These are phyloP conservation scores for Scheffersomyces ergatensis DNA, from an alignment of 805 yeast genomes.

Conservation along the genomic window DNA sequence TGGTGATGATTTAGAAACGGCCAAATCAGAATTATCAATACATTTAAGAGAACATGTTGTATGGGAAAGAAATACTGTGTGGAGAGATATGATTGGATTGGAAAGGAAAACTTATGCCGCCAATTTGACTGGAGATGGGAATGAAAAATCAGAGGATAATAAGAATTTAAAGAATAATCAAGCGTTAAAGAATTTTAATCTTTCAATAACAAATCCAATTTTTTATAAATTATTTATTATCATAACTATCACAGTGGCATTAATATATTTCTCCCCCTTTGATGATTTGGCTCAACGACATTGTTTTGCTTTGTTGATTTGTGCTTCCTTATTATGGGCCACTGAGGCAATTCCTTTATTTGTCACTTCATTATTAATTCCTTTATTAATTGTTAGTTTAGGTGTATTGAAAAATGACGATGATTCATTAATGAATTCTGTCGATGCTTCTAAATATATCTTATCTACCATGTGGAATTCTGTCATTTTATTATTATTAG, in stretches of 20 bases:
- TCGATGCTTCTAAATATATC: conserved; percentile 43
- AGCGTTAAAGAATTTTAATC: conserved; percentile 14
- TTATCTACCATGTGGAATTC: conserved; percentile 53
- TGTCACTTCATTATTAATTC: conserved; percentile 82
- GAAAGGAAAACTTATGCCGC: conserved; percentile 87
- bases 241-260: conserved; percentile 40
- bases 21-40: conserved; percentile 54
- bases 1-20: conserved; percentile 39
- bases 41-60: conserved; percentile 55
- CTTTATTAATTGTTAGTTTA: conserved; percentile 72
- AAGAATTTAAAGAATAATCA: conserved; percentile 11
- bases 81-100: conserved; percentile 56
- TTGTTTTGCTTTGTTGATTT: conserved; percentile 75
- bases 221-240: conserved; percentile 48
- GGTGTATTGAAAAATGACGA: conserved; percentile 61
- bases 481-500: conserved; percentile 48
- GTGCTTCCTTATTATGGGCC: conserved; percentile 91
- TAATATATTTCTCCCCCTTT: conserved; percentile 29
- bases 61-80: conserved; percentile 55
- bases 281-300: conserved; percentile 33
- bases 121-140: conserved; percentile 17
- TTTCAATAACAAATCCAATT: conserved; percentile 31
- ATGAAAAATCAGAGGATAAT: conserved; percentile 10
- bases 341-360: conserved; percentile 91
- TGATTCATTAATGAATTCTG: conserved; percentile 43